Conservation (phyloP, 495 filamentous ascomycete species). For the Platismatia glauca region DNA sequence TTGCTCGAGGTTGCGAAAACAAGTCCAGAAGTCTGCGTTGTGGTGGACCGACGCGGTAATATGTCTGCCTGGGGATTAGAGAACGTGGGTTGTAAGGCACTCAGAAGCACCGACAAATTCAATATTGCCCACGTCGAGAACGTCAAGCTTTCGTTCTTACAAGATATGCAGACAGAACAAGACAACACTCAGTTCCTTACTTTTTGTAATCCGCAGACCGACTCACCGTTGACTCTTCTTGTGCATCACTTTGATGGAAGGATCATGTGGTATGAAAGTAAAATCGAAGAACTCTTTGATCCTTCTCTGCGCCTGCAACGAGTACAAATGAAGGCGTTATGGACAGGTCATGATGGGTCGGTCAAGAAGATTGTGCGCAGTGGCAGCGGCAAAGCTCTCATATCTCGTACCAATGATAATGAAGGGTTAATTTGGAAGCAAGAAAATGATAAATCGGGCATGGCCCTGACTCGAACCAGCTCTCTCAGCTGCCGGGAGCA, state of each 20-base stretch:
- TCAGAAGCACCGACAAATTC: slow-evolving; percentile 64
- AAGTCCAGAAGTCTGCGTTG: slow-evolving; percentile 77
- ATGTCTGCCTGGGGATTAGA: slow-evolving; percentile 96
- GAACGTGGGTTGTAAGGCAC: slow-evolving; percentile 68
- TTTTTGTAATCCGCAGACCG: slow-evolving; percentile 54
- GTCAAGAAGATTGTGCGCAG: slow-evolving; percentile 82
- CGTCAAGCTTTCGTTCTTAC: slow-evolving; percentile 56
- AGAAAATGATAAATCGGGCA: slow-evolving; percentile 33
- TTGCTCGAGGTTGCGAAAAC: slow-evolving; percentile 79
- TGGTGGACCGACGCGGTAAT: slow-evolving; percentile 72
- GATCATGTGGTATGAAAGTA: slow-evolving; percentile 71
- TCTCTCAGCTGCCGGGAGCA: slow-evolving; percentile 59
- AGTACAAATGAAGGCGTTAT: slow-evolving; percentile 49
- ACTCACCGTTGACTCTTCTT: slow-evolving; percentile 62
- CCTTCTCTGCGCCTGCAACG: slow-evolving; percentile 58
- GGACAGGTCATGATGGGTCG: slow-evolving; percentile 76
- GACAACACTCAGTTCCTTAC: slow-evolving; percentile 63
- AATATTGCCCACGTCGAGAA: slow-evolving; percentile 79
- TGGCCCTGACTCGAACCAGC: slow-evolving; percentile 57
- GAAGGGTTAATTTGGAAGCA: slow-evolving; percentile 83
- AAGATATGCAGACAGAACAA: slow-evolving; percentile 33
- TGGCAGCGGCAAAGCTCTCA: slow-evolving; percentile 64
- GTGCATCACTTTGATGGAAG: slow-evolving; percentile 81
- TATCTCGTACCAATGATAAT: slow-evolving; percentile 71
- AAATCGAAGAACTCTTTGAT: slow-evolving; percentile 74